Evolutionary conservation across 129 eudicot genomes (phyloP).

Genomic region (Tagetes patula): DNA sequence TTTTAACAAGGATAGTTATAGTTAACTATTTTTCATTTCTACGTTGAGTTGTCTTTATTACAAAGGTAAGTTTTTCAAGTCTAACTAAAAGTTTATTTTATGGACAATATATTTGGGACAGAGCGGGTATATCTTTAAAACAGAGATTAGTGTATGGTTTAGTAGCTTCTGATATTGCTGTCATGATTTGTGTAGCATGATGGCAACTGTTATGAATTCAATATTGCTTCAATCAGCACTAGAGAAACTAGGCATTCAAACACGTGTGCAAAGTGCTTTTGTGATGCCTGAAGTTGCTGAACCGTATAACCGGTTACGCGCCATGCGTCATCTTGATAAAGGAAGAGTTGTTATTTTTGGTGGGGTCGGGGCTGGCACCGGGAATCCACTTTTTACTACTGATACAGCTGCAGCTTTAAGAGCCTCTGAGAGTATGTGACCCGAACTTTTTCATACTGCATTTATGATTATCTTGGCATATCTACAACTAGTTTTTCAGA

Average conservation of each 20-base stretch:
- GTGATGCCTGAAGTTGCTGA: slow-evolving; percentile 49
- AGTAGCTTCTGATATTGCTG: not conserved
- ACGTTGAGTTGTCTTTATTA: not conserved
- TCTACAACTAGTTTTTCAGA: not conserved
- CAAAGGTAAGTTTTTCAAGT: not conserved
- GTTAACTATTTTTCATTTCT: not conserved
- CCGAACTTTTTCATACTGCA: not conserved
- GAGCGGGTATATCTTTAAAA: not conserved
- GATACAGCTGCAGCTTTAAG: slow-evolving; percentile 55
- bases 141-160: not conserved
- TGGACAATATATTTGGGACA: not conserved
- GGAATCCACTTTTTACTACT: slow-evolving; percentile 46
- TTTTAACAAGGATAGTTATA: not conserved
- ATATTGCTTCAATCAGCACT: slow-evolving; percentile 51
- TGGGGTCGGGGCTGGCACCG: slow-evolving; percentile 49
- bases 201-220: slow-evolving; percentile 63
- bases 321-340: slow-evolving; percentile 57
- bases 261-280: slow-evolving; percentile 57
- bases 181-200: slow-evolving; percentile 35
- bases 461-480: slow-evolving; percentile 11
- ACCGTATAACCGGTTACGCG: slow-evolving; percentile 46
- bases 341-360: slow-evolving; percentile 53
- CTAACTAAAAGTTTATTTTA: not conserved
- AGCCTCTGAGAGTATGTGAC: slow-evolving; percentile 40
- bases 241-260: slow-evolving; percentile 47